phyloP scores from a whole-genome alignment of 345 rosid genomes.

The Gossypium australe region DNA sequence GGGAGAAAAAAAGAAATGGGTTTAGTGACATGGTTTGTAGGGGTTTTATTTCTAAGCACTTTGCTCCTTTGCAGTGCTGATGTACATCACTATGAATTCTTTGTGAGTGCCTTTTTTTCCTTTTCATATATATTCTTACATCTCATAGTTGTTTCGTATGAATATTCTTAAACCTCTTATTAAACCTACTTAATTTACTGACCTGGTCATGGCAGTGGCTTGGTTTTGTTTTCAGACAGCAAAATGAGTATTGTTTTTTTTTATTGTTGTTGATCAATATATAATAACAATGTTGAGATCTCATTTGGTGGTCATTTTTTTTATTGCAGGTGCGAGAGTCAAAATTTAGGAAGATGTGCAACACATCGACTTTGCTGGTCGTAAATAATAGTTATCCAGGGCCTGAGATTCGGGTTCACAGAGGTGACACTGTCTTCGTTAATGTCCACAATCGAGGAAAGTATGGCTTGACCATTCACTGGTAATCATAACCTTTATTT shows the following conservation, averaged over 20 bases:
- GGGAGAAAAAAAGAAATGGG: not conserved
- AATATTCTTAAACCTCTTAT: too few relatives aligned
- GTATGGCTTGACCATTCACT: conserved; percentile 34
- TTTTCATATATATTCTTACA: not conserved
- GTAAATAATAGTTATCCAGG: conserved; percentile 48
- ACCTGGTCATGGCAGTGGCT: too few relatives aligned
- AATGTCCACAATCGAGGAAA: conserved; percentile 42
- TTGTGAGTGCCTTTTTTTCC: not conserved
- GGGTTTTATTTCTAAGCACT: not conserved
- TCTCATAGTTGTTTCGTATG: too few relatives aligned
- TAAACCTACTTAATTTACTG: too few relatives aligned
- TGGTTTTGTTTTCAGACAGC: too few relatives aligned
- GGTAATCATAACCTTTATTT: not conserved
- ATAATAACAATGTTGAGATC: too few relatives aligned
- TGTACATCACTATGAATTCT: not conserved
- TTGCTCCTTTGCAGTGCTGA: conserved; percentile 2
- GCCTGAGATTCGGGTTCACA: conserved; percentile 32
- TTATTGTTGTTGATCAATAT: too few relatives aligned
- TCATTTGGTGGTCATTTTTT: not conserved
- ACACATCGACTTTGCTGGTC: conserved; percentile 29
- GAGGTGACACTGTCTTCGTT: conserved; percentile 37
- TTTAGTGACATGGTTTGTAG: not conserved
- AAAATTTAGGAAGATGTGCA: conserved; percentile 32
- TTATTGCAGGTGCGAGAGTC: conserved; percentile 27
- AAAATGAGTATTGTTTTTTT: too few relatives aligned